Conservation (phyloP, 805 yeast species). For the Helenozyma rhizophorensis region DNA sequence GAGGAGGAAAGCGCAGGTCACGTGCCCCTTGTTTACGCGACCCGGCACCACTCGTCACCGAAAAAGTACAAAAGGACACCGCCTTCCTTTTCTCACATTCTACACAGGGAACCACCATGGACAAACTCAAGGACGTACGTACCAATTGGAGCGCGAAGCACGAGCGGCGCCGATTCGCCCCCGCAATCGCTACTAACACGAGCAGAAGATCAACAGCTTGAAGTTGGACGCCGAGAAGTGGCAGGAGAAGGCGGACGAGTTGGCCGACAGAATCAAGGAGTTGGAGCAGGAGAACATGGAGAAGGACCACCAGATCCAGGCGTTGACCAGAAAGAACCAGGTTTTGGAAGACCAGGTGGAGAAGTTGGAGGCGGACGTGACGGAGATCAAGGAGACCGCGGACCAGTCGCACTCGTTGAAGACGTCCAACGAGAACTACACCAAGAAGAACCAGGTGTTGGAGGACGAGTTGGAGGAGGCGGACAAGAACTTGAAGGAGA, state of each 20-base stretch:
- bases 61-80: conserved; percentile 11
- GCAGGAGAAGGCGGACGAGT: conserved; percentile 94
- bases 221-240: conserved; percentile 94
- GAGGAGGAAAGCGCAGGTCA: too few relatives aligned
- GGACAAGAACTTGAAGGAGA: conserved; percentile 86
- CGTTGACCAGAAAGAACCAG: conserved; percentile 88
- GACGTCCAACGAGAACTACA: conserved; percentile 83
- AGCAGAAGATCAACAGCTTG: conserved; percentile 83
- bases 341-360: conserved; percentile 81
- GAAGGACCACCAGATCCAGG: conserved; percentile 92
- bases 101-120: conserved; percentile 35
- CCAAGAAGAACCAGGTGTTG: conserved; percentile 82
- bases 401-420: conserved; percentile 88
- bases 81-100: conserved; percentile 8
- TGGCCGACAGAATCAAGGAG: conserved; percentile 72
- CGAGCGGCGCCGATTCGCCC: not conserved
- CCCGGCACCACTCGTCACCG: conserved; percentile 5
- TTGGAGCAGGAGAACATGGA: conserved; percentile 89
- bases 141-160: conserved; percentile 3
- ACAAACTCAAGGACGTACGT: conserved; percentile 58
- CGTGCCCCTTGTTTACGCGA: conserved; percentile 19
- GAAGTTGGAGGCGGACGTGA: conserved; percentile 67
- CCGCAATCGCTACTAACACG: conserved; percentile 7
- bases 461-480: conserved; percentile 90
- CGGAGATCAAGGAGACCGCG: conserved; percentile 77